A percentile compares a stretch with the other conserved stretches of the same genome.
Conservation (phyloP, 139 green algal genomes). For the Chlamydomonas eustigma region DNA sequence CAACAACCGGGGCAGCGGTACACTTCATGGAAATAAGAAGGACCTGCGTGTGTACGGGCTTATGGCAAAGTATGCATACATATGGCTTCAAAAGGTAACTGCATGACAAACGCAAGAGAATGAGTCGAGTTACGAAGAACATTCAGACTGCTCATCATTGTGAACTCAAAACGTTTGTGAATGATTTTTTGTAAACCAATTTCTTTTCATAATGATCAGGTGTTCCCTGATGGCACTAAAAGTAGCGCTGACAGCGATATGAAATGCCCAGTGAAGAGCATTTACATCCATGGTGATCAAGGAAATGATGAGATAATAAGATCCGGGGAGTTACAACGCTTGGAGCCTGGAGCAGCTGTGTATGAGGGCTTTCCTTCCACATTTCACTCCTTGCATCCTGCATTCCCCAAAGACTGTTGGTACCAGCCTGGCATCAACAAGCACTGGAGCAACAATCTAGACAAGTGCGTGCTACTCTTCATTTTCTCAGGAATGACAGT, state of each 20-base stretch:
- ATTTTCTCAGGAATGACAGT: too few relatives aligned
- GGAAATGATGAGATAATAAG: background rate
- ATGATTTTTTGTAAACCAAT: too few relatives aligned
- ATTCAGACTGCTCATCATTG: too few relatives aligned
- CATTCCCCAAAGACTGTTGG: background rate
- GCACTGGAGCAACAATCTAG: background rate
- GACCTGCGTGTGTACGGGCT: too few relatives aligned
- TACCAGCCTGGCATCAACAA: background rate
- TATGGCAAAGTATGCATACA: too few relatives aligned
- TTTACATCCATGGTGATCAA: background rate
- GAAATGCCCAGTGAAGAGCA: conserved; percentile 1
- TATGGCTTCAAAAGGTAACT: too few relatives aligned
- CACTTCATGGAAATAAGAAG: too few relatives aligned
- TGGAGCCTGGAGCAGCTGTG: background rate
- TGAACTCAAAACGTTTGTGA: too few relatives aligned
- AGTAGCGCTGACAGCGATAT: background rate
- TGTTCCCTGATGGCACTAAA: background rate
- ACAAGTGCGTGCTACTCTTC: background rate
- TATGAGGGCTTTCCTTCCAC: background rate
- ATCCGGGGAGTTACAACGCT: background rate
- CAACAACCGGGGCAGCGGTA: too few relatives aligned
- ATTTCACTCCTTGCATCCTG: background rate
- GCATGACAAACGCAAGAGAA: too few relatives aligned
- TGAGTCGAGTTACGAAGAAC: too few relatives aligned
- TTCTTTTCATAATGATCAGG: background rate